Evolutionary conservation across 192 early-diverging fungal genomes (phyloP), one percentile per base, ranked within the genome.

Genomic region (Borealophlyctis nickersoniae): DNA sequence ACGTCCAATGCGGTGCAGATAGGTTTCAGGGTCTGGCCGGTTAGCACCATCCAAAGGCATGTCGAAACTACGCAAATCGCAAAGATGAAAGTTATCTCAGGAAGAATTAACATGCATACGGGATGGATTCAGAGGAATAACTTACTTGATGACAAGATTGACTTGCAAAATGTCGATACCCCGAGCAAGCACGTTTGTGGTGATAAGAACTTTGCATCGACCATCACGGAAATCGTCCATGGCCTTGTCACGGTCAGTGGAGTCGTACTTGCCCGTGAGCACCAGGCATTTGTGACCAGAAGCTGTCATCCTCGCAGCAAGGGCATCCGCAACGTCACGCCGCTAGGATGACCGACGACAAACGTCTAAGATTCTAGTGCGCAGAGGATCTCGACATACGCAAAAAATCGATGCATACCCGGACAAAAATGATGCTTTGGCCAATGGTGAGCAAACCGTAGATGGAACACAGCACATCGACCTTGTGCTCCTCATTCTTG

Each of bases 111-210:
- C 39, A n/a, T n/a, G n/a, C n/a, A n/a, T n/a, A n/a, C n/a, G n/a
- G n/a, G n/a, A n/a, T n/a, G 39, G 9, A 7, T 45, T 45, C 39
- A 7, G 19, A 45, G 39, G 39, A 45, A 45, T 45, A 7, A n/a
- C 39, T 45, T 45, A 45, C 39, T 99, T 99, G 70, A 99, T 85
- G 11, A 99, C 96, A 64, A 95, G 75, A 63, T 91, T 92, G 59
- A 98, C 93, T 75, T 95, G 93, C 19, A 88, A 81, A 69, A 97
- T 92, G 73, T 99, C 96, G 73, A 99, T 99, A 50, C 96, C 96
- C 36, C 96, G 92, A 1, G 96, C 87, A 62, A 99, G 80, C 2
- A 98, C 96, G 63, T 98, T 98, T 32, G 96, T 98, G 4, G 94
- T 92, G 56, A 98, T 92, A 55, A 98, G 76, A 0, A 98, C 96